Base-by-base conservation (phyloP, 768 basidiomycete genomes). In the Russula sp. region DNA sequence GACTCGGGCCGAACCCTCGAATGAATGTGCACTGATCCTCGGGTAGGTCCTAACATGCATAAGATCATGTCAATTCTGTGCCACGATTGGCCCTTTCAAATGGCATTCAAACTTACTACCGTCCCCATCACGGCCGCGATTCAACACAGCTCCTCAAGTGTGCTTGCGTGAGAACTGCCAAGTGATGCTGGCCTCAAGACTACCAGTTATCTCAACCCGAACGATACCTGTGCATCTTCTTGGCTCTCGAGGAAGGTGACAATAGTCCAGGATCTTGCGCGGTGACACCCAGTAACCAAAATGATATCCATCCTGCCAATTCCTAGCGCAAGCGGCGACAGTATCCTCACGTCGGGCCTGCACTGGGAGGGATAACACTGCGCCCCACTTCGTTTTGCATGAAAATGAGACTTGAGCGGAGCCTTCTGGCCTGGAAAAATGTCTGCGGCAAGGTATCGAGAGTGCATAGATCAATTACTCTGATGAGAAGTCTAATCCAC, bases 281-380 rank as follows among this genome's bases (percentile, higher is more conserved):
- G 47, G 20, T 61, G 35, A 39, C 47, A 42, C 3, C 54, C 54
- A 32, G 60, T 55, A 9, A 55, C 54, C 18, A 61, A 10, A 14
- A 55, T 48, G 22, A 54, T 31, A 2, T 61, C 44, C 39, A 61
- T 61, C 7, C 18, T 27, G 1, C 55, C 20, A 2, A 61, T 40
- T 4, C 53, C 59, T 10, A 47, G 22, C n/a, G n/a, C n/a, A n/a
- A n/a, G n/a, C n/a, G n/a, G n/a, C n/a, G n/a, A n/a, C n/a, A n/a
- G n/a, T n/a, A n/a, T 61, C 54, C 13, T 55, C 31, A 20, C 47
- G 18, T 35, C 5, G 47, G 37, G 37, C 53, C 2, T 32, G 2
- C 4, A 61, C 54, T 32, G 60, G 60, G n/a, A 61, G 35, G 47
- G 47, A 55, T 31, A 55, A 32, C 27, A 55, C 37, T 18, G 60